Percentiles rank a stretch among this genome's conserved stretches.
Conservation (phyloP, 257 asterid species). For the Echites panduratus region DNA sequence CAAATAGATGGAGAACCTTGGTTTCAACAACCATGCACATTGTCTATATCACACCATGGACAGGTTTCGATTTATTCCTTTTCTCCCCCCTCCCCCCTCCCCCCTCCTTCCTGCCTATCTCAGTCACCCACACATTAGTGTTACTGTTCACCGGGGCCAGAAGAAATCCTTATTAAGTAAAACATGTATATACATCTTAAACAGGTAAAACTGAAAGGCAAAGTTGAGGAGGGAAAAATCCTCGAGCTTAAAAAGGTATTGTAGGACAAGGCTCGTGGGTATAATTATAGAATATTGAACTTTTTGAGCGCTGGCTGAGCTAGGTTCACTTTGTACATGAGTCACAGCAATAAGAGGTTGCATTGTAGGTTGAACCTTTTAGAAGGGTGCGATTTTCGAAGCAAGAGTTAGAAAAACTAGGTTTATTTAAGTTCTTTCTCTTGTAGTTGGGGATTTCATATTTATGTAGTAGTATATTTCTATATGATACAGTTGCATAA, state of each 20-base stretch:
- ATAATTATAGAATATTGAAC: background rate
- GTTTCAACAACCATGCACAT: conserved; percentile 85
- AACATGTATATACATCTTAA: background rate
- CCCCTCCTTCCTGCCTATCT: background rate
- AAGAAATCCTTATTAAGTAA: background rate
- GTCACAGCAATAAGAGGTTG: background rate
- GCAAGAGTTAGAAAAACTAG: background rate
- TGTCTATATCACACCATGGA: conserved; percentile 82
- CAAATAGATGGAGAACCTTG: conserved; percentile 99
- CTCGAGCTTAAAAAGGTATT: background rate
- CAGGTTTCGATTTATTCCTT: conserved; percentile 47
- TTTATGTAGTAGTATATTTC: background rate
- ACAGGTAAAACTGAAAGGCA: background rate
- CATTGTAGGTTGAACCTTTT: background rate
- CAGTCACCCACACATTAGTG: background rate
- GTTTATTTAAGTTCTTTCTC: too few species aligned
- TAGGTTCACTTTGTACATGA: background rate
- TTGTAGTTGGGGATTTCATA: background rate
- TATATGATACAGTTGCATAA: background rate
- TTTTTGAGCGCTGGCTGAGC: background rate
- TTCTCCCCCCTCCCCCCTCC: conserved; percentile 5
- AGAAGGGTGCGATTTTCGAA: background rate
- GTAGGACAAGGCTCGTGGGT: background rate
- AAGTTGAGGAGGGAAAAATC: background rate
- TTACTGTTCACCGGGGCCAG: background rate